Conservation (phyloP, 208 protist species). For the Leishmania tropica region DNA sequence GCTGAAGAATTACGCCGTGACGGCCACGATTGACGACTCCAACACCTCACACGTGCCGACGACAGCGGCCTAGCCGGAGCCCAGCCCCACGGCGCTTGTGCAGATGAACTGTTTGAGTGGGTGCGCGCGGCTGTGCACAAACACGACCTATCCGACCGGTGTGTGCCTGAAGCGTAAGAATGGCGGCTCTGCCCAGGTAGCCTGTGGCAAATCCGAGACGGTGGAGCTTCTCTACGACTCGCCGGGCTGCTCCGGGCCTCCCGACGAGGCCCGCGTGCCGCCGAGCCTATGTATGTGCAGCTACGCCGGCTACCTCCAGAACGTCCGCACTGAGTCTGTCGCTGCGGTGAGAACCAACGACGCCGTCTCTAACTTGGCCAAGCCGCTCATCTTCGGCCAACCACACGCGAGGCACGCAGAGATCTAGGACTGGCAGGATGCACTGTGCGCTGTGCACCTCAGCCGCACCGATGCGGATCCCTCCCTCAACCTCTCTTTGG, state of each 20-base stretch:
- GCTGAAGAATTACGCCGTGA: slow-evolving; percentile 68
- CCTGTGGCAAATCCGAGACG: slow-evolving; percentile 36
- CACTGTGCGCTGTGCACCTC: background rate
- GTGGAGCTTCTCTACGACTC: slow-evolving; percentile 34
- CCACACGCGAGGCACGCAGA: background rate
- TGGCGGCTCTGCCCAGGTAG: slow-evolving; percentile 48
- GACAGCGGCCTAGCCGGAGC: slow-evolving; percentile 14
- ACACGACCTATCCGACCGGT: slow-evolving; percentile 27
- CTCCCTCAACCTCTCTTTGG: background rate
- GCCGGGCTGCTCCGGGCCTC: slow-evolving; percentile 38
- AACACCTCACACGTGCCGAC: slow-evolving; percentile 19
- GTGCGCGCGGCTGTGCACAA: slow-evolving; percentile 45
- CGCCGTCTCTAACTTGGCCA: background rate
- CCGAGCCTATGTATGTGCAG: slow-evolving; percentile 51
- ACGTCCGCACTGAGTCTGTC: slow-evolving; percentile 35
- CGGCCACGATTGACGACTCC: slow-evolving; percentile 36
- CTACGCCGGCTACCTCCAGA: slow-evolving; percentile 57
- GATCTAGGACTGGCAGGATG: background rate
- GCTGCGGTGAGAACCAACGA: too few species aligned
- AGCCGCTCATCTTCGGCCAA: slow-evolving; percentile 16
- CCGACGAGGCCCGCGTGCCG: slow-evolving; percentile 34
- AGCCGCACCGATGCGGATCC: background rate
- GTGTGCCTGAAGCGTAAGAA: slow-evolving; percentile 5
- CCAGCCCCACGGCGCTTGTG: slow-evolving; percentile 25
- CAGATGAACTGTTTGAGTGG: slow-evolving; percentile 27